Base-by-base conservation (phyloP, 2,329 filamentous ascomycete species). In the Aspergillus tamarii region DNA sequence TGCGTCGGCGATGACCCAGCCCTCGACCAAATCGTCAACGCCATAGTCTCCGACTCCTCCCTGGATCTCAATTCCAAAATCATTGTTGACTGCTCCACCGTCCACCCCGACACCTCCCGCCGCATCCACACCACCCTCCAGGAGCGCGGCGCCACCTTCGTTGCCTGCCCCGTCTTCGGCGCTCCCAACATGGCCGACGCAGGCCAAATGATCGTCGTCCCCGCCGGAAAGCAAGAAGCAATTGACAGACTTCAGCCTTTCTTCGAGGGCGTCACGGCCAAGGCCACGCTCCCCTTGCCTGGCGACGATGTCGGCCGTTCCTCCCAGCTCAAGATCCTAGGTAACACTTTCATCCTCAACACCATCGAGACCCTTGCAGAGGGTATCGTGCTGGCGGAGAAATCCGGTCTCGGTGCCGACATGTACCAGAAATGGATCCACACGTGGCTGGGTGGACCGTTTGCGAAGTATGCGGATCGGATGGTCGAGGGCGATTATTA, bases 71-170 rank as follows among this genome's bases (percentile, higher is more conserved):
- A 83, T 32, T 88, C 87, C 65, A 97, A 96, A 80, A 82, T 95
- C 19, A 89, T 97, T 69, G 85, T 96, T 36, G 93, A 97, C 74
- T 94, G 91, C 83, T 95, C 92, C 4, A 97, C 93, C 30, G 87
- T 97, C 41, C 91, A 95, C 76, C 93, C 94, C 0, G 90, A 94
- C 61, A 93, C 91, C 4, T 91, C 91, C 1, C 86, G 91, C 65
- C 83, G 83, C 30, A 78, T 92, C 3, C 89, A 89, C 30, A 82
- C 82, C 78, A 30, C 81, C 90, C 64, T 81, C 81, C 14, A 83
- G 76, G 1, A 83, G 0, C 84, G 84, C 28, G 91, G 91, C 7
- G 92, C 86, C 2, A 83, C 88, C 45, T 96, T 96, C 73, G 87
- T 96, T 21, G 91, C 91, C 1, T 88, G 86, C 70, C 89, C 89